These are phyloP conservation scores for Cercophora newfieldiana DNA, from an alignment of 495 filamentous ascomycete species.

Conservation along the genomic window DNA sequence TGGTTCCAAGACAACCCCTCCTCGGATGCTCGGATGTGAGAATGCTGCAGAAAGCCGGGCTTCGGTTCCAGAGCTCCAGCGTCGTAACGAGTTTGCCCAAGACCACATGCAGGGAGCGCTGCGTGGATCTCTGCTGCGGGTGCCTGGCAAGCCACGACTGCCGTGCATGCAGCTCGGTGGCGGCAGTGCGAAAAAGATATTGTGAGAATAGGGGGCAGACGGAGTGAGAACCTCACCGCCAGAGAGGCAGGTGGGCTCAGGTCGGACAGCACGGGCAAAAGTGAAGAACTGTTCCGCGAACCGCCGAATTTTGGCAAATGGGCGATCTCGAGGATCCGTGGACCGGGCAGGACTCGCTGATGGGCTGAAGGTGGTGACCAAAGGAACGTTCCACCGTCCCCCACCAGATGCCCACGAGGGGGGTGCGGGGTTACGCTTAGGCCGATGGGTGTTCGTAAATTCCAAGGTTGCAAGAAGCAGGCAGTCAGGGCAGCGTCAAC, in stretches of 20 bases:
- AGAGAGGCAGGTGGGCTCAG: background rate
- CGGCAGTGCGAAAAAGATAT: background rate
- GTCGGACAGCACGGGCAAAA: background rate
- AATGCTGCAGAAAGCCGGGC: background rate
- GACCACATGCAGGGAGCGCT: background rate
- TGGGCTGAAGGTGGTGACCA: background rate
- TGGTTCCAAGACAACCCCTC: background rate
- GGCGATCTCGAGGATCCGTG: background rate
- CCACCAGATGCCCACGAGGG: too few species aligned
- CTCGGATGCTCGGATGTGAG: background rate
- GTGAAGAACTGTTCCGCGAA: background rate
- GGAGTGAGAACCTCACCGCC: background rate
- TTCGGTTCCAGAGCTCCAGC: background rate
- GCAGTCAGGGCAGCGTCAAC: too few species aligned
- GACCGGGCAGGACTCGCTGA: background rate
- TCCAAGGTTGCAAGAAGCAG: too few species aligned
- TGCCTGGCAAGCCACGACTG: background rate
- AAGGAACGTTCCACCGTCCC: background rate
- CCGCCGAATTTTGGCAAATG: slow-evolving; percentile 5
- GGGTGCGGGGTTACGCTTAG: background rate
- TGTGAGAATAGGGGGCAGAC: background rate
- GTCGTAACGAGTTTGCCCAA: background rate
- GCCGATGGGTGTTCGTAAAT: too few species aligned
- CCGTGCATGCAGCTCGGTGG: background rate
- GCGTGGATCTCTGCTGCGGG: background rate